Base-by-base conservation (phyloP, 2,329 filamentous ascomycete genomes). In the Pseudonectria foliicola region DNA sequence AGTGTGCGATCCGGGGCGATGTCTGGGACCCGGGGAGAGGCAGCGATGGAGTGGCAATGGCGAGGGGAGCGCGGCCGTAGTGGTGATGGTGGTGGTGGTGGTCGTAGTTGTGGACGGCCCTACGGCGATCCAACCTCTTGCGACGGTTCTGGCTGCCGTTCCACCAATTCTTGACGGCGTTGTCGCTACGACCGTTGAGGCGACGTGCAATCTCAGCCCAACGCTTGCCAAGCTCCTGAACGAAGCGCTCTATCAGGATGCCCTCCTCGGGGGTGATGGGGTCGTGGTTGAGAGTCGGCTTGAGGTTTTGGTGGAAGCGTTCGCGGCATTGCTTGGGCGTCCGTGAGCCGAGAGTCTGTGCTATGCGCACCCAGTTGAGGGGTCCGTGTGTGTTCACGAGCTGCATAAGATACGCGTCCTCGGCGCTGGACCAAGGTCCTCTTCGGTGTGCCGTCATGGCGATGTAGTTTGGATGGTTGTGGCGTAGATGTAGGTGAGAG, bases 101-200 rank as follows among this genome's bases (percentile, higher is more conserved):
- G 27, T 50, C 46, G 33, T 48, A 45, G 34, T 40, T 25, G 16
- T 49, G 44, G 3, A 41, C 39, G 16, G 51, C 51, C 44, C 56
- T 65, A 44, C 57, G 57, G 25, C 66, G 60, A 43, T 64, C 56
- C 34, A 68, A 59, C 46, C 79, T 67, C 53, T 69, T 73, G 52
- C 82, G 73, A 53, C 88, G 78, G 65, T 95, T 95, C 73, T 89
- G 84, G 57, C 82, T 85, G 32, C 89, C 88, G 57, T 95, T 95
- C 85, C 85, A 95, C 87, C 88, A 95, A 62, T 95, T 95, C 75
- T 95, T 95, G 44, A 95, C 86, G 18, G 86, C 84, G 54, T 95
- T 95, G 67, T 95, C 89, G 60, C 88, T 94, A 54, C 89, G 82
- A 45, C 87, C 87, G 35, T 82, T 74, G 13, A 95, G 72, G 29